Evolutionary conservation across 1,284 basidiomycete species (phyloP).

Genomic region (Naganishia sp.): DNA sequence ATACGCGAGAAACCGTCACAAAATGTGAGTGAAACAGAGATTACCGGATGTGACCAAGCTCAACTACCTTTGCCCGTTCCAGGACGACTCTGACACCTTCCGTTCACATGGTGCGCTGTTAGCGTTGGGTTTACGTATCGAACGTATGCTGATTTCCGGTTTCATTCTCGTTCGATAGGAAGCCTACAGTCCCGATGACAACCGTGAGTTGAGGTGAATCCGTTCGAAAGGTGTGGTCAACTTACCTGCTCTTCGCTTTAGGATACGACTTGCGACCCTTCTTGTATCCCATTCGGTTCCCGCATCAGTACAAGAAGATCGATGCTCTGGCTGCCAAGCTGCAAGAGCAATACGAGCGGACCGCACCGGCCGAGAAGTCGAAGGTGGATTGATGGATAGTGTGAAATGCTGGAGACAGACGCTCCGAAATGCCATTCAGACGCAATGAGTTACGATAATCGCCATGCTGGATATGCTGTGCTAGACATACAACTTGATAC

Average conservation of each 20-base stretch:
- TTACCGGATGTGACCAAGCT: not conserved
- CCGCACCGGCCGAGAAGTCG: slow-evolving; percentile 21
- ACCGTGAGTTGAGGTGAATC: slow-evolving; percentile 63
- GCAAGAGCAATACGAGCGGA: slow-evolving; percentile 58
- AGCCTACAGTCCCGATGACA: slow-evolving; percentile 94
- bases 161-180: slow-evolving; percentile 60
- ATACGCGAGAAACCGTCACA: slow-evolving; percentile 93
- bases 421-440: not conserved
- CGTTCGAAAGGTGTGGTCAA: not conserved
- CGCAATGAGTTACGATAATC: not conserved
- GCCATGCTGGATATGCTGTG: slow-evolving; percentile 7
- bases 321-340: slow-evolving; percentile 74
- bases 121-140: not conserved
- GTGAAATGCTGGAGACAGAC: not conserved
- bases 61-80: slow-evolving; percentile 3
- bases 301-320: slow-evolving; percentile 95
- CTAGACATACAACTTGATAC: not conserved
- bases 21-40: slow-evolving; percentile 65
- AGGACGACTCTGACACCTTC: slow-evolving; percentile 89
- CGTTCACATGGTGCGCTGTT: slow-evolving; percentile 79
- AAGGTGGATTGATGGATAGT: slow-evolving; percentile 23
- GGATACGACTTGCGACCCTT: slow-evolving; percentile 95
- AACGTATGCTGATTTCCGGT: slow-evolving; percentile 12
- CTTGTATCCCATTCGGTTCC: slow-evolving; percentile 89
- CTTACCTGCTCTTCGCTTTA: slow-evolving; percentile 46